Evolutionary conservation across 805 yeast species (phyloP).

Genomic region (Blastobotrys parvus): DNA sequence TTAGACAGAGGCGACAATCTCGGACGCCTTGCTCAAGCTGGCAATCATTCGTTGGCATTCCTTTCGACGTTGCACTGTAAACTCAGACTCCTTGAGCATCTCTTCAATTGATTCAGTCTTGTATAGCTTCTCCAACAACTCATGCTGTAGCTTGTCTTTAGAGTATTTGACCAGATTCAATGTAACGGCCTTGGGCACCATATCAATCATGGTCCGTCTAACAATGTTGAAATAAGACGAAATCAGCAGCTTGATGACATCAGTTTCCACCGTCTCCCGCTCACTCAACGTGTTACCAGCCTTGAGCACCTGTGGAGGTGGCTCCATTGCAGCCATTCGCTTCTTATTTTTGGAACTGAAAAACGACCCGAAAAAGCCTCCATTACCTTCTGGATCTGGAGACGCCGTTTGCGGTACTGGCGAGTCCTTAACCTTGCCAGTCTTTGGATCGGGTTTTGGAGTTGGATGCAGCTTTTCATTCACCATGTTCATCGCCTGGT

Average conservation of each 20-base stretch:
- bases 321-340: conserved; percentile 90
- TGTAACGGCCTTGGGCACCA: conserved; percentile 94
- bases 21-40: conserved; percentile 80
- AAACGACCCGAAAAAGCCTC: conserved; percentile 93
- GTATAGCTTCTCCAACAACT: conserved; percentile 78
- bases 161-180: conserved; percentile 78
- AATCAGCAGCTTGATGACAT: conserved; percentile 87
- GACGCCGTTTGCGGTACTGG: conserved; percentile 10
- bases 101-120: conserved; percentile 59
- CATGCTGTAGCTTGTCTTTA: conserved; percentile 84
- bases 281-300: conserved; percentile 92
- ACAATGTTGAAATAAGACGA: conserved; percentile 87
- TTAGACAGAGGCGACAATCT: conserved; percentile 70
- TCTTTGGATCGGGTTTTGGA: conserved; percentile 75
- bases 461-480: conserved; percentile 80
- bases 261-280: conserved; percentile 94
- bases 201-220: conserved; percentile 85
- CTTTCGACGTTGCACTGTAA: conserved; percentile 86
- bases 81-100: conserved; percentile 83
- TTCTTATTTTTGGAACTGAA: conserved; percentile 88
- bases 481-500: conserved; percentile 89
- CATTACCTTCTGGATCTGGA: conserved; percentile 28
- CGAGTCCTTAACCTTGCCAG: conserved; percentile 48
- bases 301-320: conserved; percentile 91
- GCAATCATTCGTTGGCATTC: conserved; percentile 95